Base-by-base conservation (phyloP, 345 rosid genomes). In the Aurinia saxatilis region DNA sequence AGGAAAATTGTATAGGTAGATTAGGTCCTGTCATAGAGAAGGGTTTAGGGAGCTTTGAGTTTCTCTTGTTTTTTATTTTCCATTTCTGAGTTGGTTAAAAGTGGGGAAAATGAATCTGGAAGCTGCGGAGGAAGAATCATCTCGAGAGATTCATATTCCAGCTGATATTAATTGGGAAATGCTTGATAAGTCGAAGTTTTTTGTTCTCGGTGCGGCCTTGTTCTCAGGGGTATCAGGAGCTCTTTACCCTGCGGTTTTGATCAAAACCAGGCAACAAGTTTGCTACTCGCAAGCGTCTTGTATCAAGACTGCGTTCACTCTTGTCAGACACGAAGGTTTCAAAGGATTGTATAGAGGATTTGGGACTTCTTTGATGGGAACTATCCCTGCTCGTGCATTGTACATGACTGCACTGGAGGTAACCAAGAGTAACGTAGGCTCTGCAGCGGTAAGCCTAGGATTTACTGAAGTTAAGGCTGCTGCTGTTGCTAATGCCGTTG, bases 141-240 rank as follows among this genome's bases (percentile, higher is more conserved):
- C 85, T 7, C 62, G 82, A 36, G 88, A 80, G 73, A 76, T 83
- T 66, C 79, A 78, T 53, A 17, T 82, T 19, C 90, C 96, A 1
- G 86, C 92, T 6, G 96, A 83, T 54, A 65, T 85, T 19, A 87
- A 86, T 46, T 88, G 96, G 96, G 88, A 88, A 48, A 88, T 82
- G 92, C 85, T 88, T 7, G 96, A 85, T 61, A 88, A 88, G 68
- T 88, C 93, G 9, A 85, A 70, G 78, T 88, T 88, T 74, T 88
- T 88, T 76, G 60, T 85, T 55, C 75, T 88, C 19, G 91, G 91
- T 10, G 87, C 91, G 5, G 89, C 78, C 3, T 66, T 88, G 53
- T 88, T 88, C 71, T 88, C 91, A 6, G 96, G 92, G 23, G 84
- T 88, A 0, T 88, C 96, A 13, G 81, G 78, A 18, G 84, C 81